Evolutionary conservation across 2,329 filamentous ascomycete genomes (phyloP).

Genomic region (Nemania sp.): DNA sequence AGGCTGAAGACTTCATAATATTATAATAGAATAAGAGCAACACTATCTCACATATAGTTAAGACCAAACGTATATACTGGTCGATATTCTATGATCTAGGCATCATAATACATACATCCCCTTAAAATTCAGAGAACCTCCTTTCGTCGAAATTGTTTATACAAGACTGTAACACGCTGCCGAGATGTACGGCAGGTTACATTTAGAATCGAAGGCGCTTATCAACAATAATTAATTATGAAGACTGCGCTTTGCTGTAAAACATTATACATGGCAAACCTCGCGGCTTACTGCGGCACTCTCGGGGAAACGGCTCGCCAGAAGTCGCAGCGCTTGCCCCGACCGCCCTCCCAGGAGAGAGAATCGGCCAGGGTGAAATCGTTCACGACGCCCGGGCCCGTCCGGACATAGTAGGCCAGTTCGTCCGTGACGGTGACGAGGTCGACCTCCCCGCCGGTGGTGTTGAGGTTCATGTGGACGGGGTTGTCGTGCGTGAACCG

Average conservation of each 20-base stretch:
- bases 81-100: no score
- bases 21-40: no score
- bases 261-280: not conserved
- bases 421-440: constrained; percentile 32
- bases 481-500: constrained; percentile 39
- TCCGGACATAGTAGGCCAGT: constrained; percentile 34
- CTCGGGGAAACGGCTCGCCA: constrained; percentile 34
- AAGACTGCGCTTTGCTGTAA: not conserved
- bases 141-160: no score
- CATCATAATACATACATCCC: no score
- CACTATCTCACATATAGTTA: no score
- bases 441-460: constrained; percentile 44
- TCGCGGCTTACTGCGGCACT: constrained; percentile 29
- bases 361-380: constrained; percentile 32
- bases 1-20: no score
- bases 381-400: constrained; percentile 36
- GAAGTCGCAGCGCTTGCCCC: constrained; percentile 36
- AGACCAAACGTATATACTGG: no score
- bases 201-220: no score
- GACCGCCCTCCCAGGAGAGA: constrained; percentile 36
- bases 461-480: constrained; percentile 50
- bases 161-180: no score
- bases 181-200: no score
- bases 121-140: no score
- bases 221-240: not conserved